phyloP scores from a whole-genome alignment of 352 stramenopile species.

The Phytophthora podocarpi region DNA sequence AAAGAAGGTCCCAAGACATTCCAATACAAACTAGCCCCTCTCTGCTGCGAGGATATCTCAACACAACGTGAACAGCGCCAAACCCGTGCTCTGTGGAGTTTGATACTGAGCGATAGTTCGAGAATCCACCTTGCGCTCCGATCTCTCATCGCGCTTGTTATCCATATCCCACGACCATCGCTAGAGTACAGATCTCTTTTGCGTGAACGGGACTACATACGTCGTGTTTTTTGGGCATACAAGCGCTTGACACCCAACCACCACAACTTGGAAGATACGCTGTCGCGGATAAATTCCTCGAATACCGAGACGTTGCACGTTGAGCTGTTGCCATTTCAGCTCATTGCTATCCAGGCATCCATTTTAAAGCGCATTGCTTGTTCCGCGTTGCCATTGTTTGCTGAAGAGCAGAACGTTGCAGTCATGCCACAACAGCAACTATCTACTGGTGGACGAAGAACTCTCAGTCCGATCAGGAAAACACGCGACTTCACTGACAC shows the following conservation, averaged over 20 bases:
- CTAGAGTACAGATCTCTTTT: conserved; percentile 38
- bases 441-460: background rate
- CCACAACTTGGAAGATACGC: background rate
- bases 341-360: conserved; percentile 4
- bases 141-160: conserved; percentile 34
- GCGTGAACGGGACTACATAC: conserved; percentile 3
- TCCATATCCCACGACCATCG: conserved; percentile 41
- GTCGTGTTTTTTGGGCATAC: background rate
- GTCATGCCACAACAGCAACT: background rate
- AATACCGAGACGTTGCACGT: background rate
- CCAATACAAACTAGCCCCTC: conserved; percentile 3
- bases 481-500: background rate
- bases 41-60: conserved; percentile 5
- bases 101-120: conserved; percentile 15
- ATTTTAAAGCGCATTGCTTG: conserved; percentile 17
- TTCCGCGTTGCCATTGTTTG: conserved; percentile 10
- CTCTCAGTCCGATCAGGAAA: conserved; percentile 10
- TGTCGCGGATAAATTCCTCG: background rate
- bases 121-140: conserved; percentile 44
- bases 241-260: background rate
- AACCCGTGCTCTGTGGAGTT: conserved; percentile 21
- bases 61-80: background rate
- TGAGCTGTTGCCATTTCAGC: conserved; percentile 13
- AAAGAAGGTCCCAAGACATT: background rate
- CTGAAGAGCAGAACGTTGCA: background rate